phyloP scores from a whole-genome alignment of 2,329 filamentous ascomycete species.

The Aplosporella prunicola region DNA sequence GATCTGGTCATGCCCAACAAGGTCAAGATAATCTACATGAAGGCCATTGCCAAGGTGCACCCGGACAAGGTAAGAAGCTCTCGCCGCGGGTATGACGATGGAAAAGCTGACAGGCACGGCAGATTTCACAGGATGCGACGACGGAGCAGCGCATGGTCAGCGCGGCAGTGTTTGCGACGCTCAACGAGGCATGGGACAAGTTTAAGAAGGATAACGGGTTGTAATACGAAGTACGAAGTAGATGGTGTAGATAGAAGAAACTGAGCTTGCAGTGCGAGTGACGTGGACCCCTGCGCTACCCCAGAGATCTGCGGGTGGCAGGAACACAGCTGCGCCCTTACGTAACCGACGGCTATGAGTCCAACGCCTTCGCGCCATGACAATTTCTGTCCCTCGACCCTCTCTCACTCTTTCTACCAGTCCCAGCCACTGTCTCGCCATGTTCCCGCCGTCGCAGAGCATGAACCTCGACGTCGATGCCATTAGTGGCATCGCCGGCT shows the following conservation, averaged over 20 bases:
- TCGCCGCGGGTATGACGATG: background rate
- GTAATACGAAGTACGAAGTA: background rate
- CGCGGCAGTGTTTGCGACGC: slow-evolving; percentile 52
- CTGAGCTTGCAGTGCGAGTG: background rate
- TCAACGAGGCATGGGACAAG: slow-evolving; percentile 62
- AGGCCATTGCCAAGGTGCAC: slow-evolving; percentile 96
- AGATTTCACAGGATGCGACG: slow-evolving; percentile 55
- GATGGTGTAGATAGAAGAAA: background rate
- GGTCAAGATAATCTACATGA: slow-evolving; percentile 98
- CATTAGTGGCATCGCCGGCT: slow-evolving; percentile 86
- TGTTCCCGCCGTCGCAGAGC: slow-evolving; percentile 46
- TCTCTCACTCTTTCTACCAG: background rate
- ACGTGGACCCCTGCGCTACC: slow-evolving; percentile 1
- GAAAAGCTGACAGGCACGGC: slow-evolving; percentile 13
- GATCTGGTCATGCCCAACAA: slow-evolving; percentile 88
- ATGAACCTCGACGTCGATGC: slow-evolving; percentile 76
- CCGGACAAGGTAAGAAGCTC: slow-evolving; percentile 76
- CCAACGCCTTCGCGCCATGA: background rate
- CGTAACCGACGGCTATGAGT: slow-evolving; percentile 1
- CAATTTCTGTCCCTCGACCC: background rate
- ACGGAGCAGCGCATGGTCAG: slow-evolving; percentile 60
- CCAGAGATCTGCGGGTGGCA: slow-evolving; percentile 6
- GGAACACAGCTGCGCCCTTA: slow-evolving; percentile 1
- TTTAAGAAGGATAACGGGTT: slow-evolving; percentile 51
- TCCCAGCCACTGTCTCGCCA: slow-evolving; percentile 15